Conservation (phyloP, 441 rosid species). For the Populus trichocarpa region DNA sequence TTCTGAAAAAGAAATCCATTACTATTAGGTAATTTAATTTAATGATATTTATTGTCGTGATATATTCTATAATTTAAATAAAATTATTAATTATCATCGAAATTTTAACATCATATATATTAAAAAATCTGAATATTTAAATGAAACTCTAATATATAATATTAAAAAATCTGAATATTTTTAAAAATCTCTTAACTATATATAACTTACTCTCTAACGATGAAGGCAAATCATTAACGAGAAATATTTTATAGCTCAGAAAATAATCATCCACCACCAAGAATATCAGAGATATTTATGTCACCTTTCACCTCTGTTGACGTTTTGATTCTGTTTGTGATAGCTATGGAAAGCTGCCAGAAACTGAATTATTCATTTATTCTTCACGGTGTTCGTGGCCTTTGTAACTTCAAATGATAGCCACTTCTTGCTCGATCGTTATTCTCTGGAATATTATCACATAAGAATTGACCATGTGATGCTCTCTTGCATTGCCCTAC, state of each 20-base stretch:
- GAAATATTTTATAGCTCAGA: too few species aligned
- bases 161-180: too few species aligned
- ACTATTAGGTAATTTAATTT: background rate
- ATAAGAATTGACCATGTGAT: background rate
- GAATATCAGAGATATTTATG: background rate
- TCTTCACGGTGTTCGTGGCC: constrained; percentile 2
- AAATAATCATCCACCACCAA: background rate
- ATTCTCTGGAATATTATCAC: background rate
- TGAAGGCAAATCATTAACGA: too few species aligned
- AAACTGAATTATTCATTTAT: background rate
- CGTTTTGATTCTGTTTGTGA: constrained; percentile 13
- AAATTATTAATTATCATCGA: too few species aligned
- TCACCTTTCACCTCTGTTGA: too few species aligned
- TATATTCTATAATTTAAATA: too few species aligned
- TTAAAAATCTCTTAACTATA: too few species aligned
- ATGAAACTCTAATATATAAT: background rate
- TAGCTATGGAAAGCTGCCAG: background rate
- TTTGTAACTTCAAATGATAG: background rate
- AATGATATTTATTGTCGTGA: too few species aligned
- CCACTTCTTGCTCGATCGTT: constrained; percentile 7
- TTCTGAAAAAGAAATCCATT: too few species aligned
- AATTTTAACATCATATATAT: too few species aligned
- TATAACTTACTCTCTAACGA: too few species aligned
- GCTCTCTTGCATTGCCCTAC: background rate
- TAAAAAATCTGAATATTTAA: too few species aligned